These are phyloP conservation scores for Rossbeevera mucosa DNA, from an alignment of 768 basidiomycete species.

Conservation along the genomic window DNA sequence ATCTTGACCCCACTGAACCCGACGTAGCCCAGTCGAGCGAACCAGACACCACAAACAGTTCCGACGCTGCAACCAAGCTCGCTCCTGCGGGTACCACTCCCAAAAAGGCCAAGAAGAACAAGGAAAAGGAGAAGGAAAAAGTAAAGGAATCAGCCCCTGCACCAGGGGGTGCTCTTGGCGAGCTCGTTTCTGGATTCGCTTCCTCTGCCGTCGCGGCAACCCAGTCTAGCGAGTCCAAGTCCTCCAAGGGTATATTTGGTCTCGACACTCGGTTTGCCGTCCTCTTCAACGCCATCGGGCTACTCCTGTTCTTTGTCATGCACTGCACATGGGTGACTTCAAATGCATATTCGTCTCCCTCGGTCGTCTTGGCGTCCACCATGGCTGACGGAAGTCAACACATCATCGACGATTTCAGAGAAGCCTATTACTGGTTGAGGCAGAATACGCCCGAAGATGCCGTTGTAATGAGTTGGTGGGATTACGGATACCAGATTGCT, in stretches of 20 bases:
- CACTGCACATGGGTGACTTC: slow-evolving; percentile 98
- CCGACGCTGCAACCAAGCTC: slow-evolving; percentile 1
- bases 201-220: slow-evolving; percentile 30
- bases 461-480: slow-evolving; percentile 99
- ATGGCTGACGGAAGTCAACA: slow-evolving; percentile 82
- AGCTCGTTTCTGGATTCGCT: slow-evolving; percentile 39
- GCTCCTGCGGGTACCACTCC: slow-evolving; percentile 28
- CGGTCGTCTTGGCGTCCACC: slow-evolving; percentile 84
- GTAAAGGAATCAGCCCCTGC: slow-evolving; percentile 42
- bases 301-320: slow-evolving; percentile 87
- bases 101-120: slow-evolving; percentile 53
- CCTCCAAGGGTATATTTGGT: slow-evolving; percentile 68
- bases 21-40: slow-evolving; percentile 19
- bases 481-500: slow-evolving; percentile 99
- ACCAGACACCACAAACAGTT: not conserved
- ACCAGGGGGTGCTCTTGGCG: slow-evolving; percentile 34
- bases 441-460: slow-evolving; percentile 91
- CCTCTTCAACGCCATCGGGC: slow-evolving; percentile 64
- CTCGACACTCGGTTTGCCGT: slow-evolving; percentile 78
- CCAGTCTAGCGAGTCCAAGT: slow-evolving; percentile 9
- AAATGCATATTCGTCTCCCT: slow-evolving; percentile 93
- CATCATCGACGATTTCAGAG: slow-evolving; percentile 98
- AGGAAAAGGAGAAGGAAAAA: slow-evolving; percentile 37
- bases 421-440: slow-evolving; percentile 98
- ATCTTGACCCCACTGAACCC: slow-evolving; percentile 81